phyloP scores from a whole-genome alignment of 495 filamentous ascomycete species.

The Ramalina intermedia region DNA sequence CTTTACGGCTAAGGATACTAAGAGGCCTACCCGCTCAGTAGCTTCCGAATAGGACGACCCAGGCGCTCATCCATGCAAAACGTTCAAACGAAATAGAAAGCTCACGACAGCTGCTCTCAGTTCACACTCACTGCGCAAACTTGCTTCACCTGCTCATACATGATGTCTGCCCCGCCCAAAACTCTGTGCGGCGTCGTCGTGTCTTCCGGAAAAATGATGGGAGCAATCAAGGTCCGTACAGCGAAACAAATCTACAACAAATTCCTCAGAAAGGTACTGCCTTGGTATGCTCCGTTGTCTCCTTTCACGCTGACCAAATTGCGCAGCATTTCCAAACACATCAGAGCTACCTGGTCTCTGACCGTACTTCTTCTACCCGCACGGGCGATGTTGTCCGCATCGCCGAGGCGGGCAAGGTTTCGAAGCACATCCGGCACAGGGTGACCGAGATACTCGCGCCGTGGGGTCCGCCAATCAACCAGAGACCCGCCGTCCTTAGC shows the following conservation, averaged over 20 bases:
- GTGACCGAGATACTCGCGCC: slow-evolving; percentile 53
- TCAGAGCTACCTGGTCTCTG: slow-evolving; percentile 42
- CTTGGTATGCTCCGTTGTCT: not conserved
- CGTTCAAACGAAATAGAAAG: not conserved
- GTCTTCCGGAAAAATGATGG: slow-evolving; percentile 53
- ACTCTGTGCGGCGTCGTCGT: slow-evolving; percentile 43
- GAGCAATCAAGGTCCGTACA: slow-evolving; percentile 51
- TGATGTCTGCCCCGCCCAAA: slow-evolving; percentile 4
- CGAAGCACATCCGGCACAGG: slow-evolving; percentile 48
- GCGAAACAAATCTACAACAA: slow-evolving; percentile 15
- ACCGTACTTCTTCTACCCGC: slow-evolving; percentile 50
- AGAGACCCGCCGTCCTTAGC: slow-evolving; percentile 41
- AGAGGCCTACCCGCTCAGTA: not conserved
- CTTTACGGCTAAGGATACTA: not conserved
- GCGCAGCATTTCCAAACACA: slow-evolving; percentile 25
- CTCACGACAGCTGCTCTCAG: not conserved
- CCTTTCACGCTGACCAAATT: not conserved
- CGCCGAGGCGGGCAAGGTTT: slow-evolving; percentile 32
- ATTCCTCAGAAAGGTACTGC: slow-evolving; percentile 36
- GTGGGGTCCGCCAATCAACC: slow-evolving; percentile 40
- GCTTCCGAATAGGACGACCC: not conserved
- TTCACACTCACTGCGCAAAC: not conserved
- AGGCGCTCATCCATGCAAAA: not conserved
- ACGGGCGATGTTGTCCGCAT: slow-evolving; percentile 55
- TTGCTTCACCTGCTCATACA: not conserved